These are phyloP conservation scores for Vanilla planifolia DNA, from an alignment of 106 monocot genomes.

Conservation along the genomic window DNA sequence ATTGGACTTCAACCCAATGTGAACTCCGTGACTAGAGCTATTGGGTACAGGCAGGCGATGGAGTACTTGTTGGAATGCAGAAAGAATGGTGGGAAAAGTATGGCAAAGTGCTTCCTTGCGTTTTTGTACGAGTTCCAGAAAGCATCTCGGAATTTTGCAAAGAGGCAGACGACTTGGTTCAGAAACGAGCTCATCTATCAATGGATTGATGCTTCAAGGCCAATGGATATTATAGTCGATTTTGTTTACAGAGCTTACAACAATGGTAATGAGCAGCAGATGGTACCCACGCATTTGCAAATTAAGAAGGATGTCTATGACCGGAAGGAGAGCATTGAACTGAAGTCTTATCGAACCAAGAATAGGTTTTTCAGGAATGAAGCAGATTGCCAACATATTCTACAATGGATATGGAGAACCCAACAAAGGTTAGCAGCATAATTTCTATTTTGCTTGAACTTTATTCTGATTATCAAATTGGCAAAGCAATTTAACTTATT, in stretches of 20 bases:
- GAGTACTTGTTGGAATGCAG: conserved; percentile 66
- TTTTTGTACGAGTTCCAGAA: conserved; percentile 72
- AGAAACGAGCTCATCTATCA: conserved; percentile 70
- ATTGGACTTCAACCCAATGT: conserved; percentile 52
- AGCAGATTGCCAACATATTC: conserved; percentile 38
- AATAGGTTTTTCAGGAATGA: conserved; percentile 46
- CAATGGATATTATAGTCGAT: conserved; percentile 46
- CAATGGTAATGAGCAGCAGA: conserved; percentile 15
- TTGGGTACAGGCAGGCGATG: conserved; percentile 93
- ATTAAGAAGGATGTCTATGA: conserved; percentile 47
- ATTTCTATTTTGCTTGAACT: no score
- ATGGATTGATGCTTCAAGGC: conserved; percentile 75
- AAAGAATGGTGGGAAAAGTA: conserved; percentile 40
- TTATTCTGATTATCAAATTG: no score
- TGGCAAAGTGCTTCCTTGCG: conserved; percentile 29
- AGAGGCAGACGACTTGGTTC: conserved; percentile 95
- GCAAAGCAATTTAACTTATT: no score
- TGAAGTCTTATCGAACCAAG: conserved; percentile 59
- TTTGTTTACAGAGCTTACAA: conserved; percentile 46
- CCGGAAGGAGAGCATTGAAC: conserved; percentile 31
- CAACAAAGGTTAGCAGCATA: conserved; percentile 14
- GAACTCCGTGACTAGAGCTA: conserved; percentile 82
- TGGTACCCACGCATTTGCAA: conserved; percentile 43
- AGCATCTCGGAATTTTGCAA: conserved; percentile 83
- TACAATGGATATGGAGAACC: conserved; percentile 65